Base-by-base conservation (phyloP, 2,329 filamentous ascomycete species). In the Cladorrhinum sp. region DNA sequence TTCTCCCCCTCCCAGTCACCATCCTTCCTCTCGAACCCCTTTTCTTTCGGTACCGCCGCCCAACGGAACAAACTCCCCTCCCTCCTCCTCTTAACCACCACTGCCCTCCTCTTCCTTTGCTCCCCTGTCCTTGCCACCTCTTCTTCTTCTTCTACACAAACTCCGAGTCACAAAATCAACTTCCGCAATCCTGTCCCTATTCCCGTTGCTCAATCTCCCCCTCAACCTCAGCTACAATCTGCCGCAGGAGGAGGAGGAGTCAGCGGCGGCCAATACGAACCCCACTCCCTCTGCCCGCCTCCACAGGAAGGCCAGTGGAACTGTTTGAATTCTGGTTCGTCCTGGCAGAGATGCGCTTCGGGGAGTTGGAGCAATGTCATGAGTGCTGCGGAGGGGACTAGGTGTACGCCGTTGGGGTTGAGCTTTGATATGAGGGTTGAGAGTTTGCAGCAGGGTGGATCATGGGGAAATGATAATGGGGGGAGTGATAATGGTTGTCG, bases 301-400 rank as follows among this genome's bases (percentile, higher is more conserved):
- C 16, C 41, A 18, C n/a, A 45, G 10, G 80, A 84, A 61, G 81
- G 81, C n/a, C 76, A 78, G 62, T 84, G 81, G 81, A 81, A 83
- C 70, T 84, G 81, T 72, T 78, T 83, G 72, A 74, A 73, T 2
- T 13, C 4, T 10, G n/a, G 18, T 0, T 71, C 65, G 20, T 74
- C 72, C 32, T 84, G 78, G 72, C 81, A 84, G 70, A 76, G 81
- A 25, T 84, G 81, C 66, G 79, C 77, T 2, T 69, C 73, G 9
- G 80, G 80, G 1, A 67, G 60, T 10, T 84, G 81, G 81, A 80
- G 76, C 62, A 70, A 62, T 0, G 73, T 75, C n/a, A 73, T 81
- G 70, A 61, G 74, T 38, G 76, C 75, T 60, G 75, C 80, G 0
- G 68, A 69, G 4, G 79, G 80, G 4, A 83, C 80, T 1, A 67